Percentiles rank a stretch among this genome's conserved stretches.
Evolutionary conservation across 306 rosid genomes (phyloP).

Genomic region (Trifolium pratense): DNA sequence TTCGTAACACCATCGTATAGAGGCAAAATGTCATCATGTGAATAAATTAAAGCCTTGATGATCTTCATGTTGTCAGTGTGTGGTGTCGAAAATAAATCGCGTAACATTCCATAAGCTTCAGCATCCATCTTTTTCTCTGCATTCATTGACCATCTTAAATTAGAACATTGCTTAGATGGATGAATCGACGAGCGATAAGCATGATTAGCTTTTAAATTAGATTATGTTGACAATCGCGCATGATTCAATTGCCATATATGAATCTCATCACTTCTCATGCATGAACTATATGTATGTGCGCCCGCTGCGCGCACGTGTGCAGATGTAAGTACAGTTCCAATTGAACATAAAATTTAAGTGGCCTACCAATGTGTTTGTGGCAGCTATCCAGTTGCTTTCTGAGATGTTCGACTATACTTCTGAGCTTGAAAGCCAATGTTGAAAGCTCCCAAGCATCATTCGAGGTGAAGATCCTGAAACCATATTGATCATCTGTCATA

Average conservation of each 20-base stretch:
- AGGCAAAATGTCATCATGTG: conserved; percentile 60
- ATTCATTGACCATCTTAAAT: conserved; percentile 27
- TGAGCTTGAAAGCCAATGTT: conserved; percentile 66
- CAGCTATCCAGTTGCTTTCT: conserved; percentile 52
- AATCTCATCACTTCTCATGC: neutral
- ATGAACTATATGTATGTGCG: neutral
- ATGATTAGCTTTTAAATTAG: too few relatives aligned
- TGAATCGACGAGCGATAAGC: neutral
- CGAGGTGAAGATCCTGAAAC: conserved; percentile 57
- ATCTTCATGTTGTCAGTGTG: conserved; percentile 68
- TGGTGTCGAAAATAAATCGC: conserved; percentile 44
- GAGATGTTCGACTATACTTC: conserved; percentile 58
- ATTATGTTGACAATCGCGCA: neutral
- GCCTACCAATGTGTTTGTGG: conserved; percentile 51
- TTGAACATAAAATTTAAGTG: neutral
- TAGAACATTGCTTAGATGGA: conserved; percentile 2
- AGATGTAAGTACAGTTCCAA: neutral
- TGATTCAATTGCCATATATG: neutral
- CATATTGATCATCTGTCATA: neutral
- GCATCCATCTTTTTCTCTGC: conserved; percentile 55
- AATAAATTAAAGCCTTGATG: conserved; percentile 61
- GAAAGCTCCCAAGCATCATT: conserved; percentile 75
- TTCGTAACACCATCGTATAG: conserved; percentile 60
- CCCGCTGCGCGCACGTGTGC: neutral
- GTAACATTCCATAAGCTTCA: conserved; percentile 55